Evolutionary conservation across 164 flowering plant genomes (phyloP).

Genomic region (Paratinospora sagittata): DNA sequence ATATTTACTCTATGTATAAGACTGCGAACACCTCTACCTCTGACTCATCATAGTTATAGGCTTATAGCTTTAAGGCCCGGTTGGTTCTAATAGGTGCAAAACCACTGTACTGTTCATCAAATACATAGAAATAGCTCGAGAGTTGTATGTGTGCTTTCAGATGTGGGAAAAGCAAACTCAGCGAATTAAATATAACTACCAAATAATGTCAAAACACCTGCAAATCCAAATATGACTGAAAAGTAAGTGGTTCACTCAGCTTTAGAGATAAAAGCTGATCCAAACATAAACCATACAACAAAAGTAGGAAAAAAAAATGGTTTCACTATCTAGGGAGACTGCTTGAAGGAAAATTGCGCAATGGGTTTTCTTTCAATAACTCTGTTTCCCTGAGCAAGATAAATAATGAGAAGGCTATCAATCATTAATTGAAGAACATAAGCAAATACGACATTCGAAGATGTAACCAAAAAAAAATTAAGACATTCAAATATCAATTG

Average conservation of each 20-base stretch:
- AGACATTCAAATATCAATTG: neutral
- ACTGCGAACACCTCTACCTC: too few relatives aligned
- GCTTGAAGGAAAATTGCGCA: conserved; percentile 69
- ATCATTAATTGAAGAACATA: neutral
- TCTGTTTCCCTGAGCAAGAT: conserved; percentile 64
- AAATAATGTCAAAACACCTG: neutral
- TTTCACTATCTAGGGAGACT: conserved; percentile 63
- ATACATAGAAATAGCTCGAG: too few relatives aligned
- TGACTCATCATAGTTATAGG: too few relatives aligned
- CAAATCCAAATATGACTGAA: neutral
- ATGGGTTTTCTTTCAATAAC: conserved; percentile 67
- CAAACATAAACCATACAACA: neutral
- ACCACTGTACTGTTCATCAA: too few relatives aligned
- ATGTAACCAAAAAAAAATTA: too few relatives aligned
- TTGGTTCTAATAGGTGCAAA: too few relatives aligned
- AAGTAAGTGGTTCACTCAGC: conserved; percentile 5
- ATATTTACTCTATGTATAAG: too few relatives aligned
- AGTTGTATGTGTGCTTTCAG: too few relatives aligned
- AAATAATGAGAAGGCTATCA: neutral
- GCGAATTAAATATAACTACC: neutral
- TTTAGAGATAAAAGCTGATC: conserved; percentile 19
- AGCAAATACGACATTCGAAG: neutral
- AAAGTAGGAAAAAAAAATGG: neutral
- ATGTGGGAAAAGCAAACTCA: too few relatives aligned
- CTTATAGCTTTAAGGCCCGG: too few relatives aligned